These are phyloP conservation scores for Arthrinium phaeospermum DNA, from an alignment of 2,329 filamentous ascomycete genomes.

Conservation along the genomic window DNA sequence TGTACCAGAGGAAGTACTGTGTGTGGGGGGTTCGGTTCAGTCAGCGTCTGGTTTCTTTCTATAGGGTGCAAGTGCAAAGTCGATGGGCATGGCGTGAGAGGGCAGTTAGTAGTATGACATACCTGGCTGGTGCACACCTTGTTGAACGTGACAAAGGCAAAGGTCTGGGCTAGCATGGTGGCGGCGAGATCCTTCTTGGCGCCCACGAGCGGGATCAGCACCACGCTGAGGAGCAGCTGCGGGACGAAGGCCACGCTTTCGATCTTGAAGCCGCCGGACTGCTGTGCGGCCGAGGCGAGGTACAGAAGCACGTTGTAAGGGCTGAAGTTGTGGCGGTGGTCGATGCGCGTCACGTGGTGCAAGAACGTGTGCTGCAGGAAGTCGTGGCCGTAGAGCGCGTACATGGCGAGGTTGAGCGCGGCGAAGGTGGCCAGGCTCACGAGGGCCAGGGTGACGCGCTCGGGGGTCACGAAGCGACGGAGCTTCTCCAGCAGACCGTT, in stretches of 20 bases:
- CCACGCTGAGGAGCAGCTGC: constrained; percentile 79
- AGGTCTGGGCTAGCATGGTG: constrained; percentile 92
- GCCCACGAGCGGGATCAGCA: constrained; percentile 76
- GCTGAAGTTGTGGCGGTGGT: constrained; percentile 98
- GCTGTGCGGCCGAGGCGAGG: constrained; percentile 68
- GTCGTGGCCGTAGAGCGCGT: constrained; percentile 74
- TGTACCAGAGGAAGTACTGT: constrained; percentile 98
- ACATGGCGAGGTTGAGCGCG: constrained; percentile 80
- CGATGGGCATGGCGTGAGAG: too few species aligned
- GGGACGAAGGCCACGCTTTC: constrained; percentile 89
- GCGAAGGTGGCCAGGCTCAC: constrained; percentile 76
- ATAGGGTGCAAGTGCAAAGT: too few species aligned
- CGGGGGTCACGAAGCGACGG: constrained; percentile 54
- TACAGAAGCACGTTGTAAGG: constrained; percentile 94
- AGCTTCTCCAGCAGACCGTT: constrained; percentile 25
- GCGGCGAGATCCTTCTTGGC: constrained; percentile 82
- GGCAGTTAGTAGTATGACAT: constrained; percentile 42
- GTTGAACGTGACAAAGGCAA: constrained; percentile 97
- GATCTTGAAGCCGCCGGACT: constrained; percentile 47
- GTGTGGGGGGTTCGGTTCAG: background rate
- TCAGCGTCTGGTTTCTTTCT: too few species aligned
- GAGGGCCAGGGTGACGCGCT: constrained; percentile 63
- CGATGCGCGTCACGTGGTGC: constrained; percentile 90
- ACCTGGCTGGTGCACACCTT: constrained; percentile 99
- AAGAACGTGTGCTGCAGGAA: constrained; percentile 92